Evolutionary conservation across 441 rosid genomes (phyloP), one percentile per base, ranked within the genome.

Genomic region (Biscutella laevigata): DNA sequence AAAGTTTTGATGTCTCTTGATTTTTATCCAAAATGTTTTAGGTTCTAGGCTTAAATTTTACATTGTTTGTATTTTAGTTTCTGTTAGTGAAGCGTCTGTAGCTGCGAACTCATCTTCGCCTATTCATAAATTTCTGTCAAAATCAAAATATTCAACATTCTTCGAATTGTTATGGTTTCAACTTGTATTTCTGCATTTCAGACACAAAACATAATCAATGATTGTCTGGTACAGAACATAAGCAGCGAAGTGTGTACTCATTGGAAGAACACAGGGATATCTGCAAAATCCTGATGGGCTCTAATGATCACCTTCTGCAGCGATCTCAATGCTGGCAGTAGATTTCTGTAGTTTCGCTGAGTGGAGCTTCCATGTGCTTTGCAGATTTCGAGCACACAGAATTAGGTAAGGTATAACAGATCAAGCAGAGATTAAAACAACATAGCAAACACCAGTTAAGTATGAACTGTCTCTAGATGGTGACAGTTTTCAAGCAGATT

Each of bases 391-490:
- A 86, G 81, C 33, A 51, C 68, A 34, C 42, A 7, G 59, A 61
- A 50, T 44, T 15, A 30, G 38, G 27, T 5, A 9, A 39, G 10
- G n/a, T n/a, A n/a, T n/a, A n/a, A n/a, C n/a, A n/a, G n/a, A n/a
- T n/a, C n/a, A n/a, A 12, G 53, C 24, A 26, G 30, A 50, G 32
- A 27, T 13, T 30, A 12, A 32, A 21, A 12, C 1, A 1, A 32
- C 2, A 26, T 17, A 92, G 95, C 95, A 88, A 94, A 76, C 84
- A 84, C 97, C 99, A 92, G 14, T 67, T 71, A 56, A 88, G 97
- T 33, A 88, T 62, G 55, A 86, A 88, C 74, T n/a, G n/a, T n/a
- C n/a, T 88, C 97, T 36, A 92, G 66, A 71, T 86, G 99, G 0
- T 95, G 97, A 68, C 94, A 86, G 61, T 74, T 79, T 61, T 88